These are phyloP conservation scores for Tolypocladium guangdongense DNA, from an alignment of 2,329 filamentous ascomycete species.

Conservation along the genomic window DNA sequence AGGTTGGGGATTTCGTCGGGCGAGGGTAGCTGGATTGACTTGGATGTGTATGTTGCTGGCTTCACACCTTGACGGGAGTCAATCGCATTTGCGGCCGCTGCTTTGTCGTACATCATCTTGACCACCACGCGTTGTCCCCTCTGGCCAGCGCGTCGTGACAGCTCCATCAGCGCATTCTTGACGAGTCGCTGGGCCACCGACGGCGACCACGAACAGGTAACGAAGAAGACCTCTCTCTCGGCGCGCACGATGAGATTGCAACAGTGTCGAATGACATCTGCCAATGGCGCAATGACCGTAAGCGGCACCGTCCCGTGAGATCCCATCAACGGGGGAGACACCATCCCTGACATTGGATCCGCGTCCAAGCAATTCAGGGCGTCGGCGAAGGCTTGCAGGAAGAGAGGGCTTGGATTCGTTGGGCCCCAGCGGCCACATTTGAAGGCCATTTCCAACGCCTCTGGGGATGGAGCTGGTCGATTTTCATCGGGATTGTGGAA, in stretches of 20 bases:
- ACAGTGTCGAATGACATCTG: constrained; percentile 64
- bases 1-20: constrained; percentile 58
- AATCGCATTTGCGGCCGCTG: constrained; percentile 50
- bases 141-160: constrained; percentile 52
- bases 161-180: constrained; percentile 56
- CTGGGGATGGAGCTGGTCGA: constrained; percentile 10
- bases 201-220: constrained; percentile 67
- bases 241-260: constrained; percentile 66
- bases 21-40: constrained; percentile 48
- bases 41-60: constrained; percentile 45
- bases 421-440: constrained; percentile 59
- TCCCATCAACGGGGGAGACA: constrained; percentile 40
- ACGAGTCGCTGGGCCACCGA: constrained; percentile 58
- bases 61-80: constrained; percentile 54
- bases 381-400: constrained; percentile 58
- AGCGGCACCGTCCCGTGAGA: constrained; percentile 53
- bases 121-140: constrained; percentile 49
- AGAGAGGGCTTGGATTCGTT: constrained; percentile 53
- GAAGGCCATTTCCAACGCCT: constrained; percentile 39
- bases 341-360: constrained; percentile 38
- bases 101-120: constrained; percentile 68
- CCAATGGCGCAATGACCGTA: constrained; percentile 44
- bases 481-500: constrained; percentile 3
- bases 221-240: constrained; percentile 60
- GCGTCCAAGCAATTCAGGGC: constrained; percentile 44